Base-by-base conservation (phyloP, 495 filamentous ascomycete genomes). In the Neurospora sp. region DNA sequence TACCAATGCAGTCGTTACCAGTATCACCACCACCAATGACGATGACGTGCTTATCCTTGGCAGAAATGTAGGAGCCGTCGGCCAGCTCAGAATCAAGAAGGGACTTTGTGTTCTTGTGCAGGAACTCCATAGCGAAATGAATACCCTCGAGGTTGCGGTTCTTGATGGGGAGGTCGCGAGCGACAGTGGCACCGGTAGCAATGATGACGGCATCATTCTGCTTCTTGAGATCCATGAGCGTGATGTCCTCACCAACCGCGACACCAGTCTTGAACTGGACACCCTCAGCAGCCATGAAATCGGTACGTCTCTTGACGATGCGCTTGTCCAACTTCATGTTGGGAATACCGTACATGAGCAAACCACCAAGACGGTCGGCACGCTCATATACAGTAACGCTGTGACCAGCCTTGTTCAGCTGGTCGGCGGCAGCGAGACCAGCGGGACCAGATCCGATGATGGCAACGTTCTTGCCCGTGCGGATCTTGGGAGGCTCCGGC, bases 251-350 rank as follows among this genome's bases (percentile, higher is more conserved):
- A 39, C 95, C 96, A 76, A 99, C 87, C 38, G 90, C 81, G 62
- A 91, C 88, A 75, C 90, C 88, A 38, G 93, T 92, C 77, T 92
- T 89, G 81, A 97, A 98, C 71, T 89, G 86, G 80, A 98, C 83
- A 41, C 96, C 96, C 83, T 99, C 96, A 12, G 90, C 90, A 71
- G 92, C 92, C 94, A 99, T 97, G 83, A 99, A 92, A 83, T 99
- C 92, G 27, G 96, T 93, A 79, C 96, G 92, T 70, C 96, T 92
- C 87, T 98, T 93, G 70, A 99, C 96, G 72, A 99, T 88, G 79
- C 93, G 93, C 88, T 99, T 99, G 88, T 99, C 96, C 39, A 99
- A 91, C 87, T 99, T 99, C 96, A 99, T 99, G 88, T 99, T 99
- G 69, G 96, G 96, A 74, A 99, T 99, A 76, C 96, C 96, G 80